These are phyloP conservation scores for Fragaria ananassa DNA, from an alignment of 306 rosid genomes.

Conservation along the genomic window DNA sequence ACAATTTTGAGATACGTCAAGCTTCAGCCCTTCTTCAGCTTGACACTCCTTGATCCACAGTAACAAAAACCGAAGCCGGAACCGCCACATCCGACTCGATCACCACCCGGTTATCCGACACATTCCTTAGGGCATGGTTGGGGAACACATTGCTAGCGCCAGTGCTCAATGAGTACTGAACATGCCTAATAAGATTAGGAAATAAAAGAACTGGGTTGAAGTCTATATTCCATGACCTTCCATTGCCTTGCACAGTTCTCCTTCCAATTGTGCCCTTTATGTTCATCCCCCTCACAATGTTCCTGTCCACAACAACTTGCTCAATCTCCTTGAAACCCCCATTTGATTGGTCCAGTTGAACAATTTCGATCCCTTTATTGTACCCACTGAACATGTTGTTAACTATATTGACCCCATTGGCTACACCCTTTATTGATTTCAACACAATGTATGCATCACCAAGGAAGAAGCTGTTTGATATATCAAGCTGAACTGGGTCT, in stretches of 20 bases:
- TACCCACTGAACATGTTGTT: slow-evolving; percentile 84
- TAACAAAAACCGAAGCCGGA: slow-evolving; percentile 44
- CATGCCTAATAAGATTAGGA: slow-evolving; percentile 64
- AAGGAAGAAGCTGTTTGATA: slow-evolving; percentile 71
- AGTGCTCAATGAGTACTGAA: slow-evolving; percentile 61
- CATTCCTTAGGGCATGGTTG: slow-evolving; percentile 52
- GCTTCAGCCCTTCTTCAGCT: slow-evolving; percentile 24
- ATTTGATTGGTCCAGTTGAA: slow-evolving; percentile 58
- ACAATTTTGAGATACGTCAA: slow-evolving; percentile 6
- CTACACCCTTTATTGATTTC: slow-evolving; percentile 65
- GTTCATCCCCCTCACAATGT: slow-evolving; percentile 67
- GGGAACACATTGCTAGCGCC: slow-evolving; percentile 35
- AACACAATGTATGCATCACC: slow-evolving; percentile 72
- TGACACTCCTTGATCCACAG: slow-evolving; percentile 56
- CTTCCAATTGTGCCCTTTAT: slow-evolving; percentile 58
- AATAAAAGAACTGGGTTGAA: slow-evolving; percentile 58
- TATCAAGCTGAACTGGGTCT: slow-evolving; percentile 83
- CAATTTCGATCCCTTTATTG: slow-evolving; percentile 52
- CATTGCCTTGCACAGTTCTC: slow-evolving; percentile 50
- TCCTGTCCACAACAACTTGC: slow-evolving; percentile 69
- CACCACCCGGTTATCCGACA: slow-evolving; percentile 57
- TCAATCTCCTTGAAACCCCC: slow-evolving; percentile 56
- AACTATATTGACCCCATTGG: slow-evolving; percentile 61
- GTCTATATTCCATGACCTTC: slow-evolving; percentile 66
- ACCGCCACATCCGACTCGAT: slow-evolving; percentile 54